Evolutionary conservation across 192 early-diverging fungal genomes (phyloP).

Genomic region (Coemansia sp.): DNA sequence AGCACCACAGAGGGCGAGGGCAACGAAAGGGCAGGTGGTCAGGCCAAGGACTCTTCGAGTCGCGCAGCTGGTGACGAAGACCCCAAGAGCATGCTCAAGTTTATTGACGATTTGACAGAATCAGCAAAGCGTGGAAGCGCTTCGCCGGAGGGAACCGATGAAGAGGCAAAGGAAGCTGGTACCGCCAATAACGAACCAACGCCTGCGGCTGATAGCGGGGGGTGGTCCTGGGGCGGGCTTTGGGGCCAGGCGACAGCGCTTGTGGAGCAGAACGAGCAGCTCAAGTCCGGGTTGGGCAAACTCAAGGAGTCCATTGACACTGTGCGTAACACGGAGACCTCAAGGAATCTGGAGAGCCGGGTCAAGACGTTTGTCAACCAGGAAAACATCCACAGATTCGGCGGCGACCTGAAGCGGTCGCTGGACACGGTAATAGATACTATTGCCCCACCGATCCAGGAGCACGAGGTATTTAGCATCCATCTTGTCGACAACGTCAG

Average conservation of each 20-base stretch:
- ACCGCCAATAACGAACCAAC: background rate
- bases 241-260: conserved; percentile 48
- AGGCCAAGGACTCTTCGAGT: background rate
- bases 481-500: conserved; percentile 37
- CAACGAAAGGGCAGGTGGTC: conserved; percentile 1
- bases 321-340: conserved; percentile 43
- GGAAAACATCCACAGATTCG: conserved; percentile 40
- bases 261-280: conserved; percentile 49
- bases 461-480: conserved; percentile 51
- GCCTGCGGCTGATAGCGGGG: background rate
- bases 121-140: conserved; percentile 43
- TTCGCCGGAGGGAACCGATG: conserved; percentile 5
- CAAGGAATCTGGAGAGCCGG: conserved; percentile 33
- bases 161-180: background rate
- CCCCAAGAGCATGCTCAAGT: conserved; percentile 46
- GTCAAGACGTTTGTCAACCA: conserved; percentile 41
- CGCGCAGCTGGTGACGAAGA: conserved; percentile 13
- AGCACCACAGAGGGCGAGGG: conserved; percentile 9
- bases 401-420: conserved; percentile 43
- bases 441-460: conserved; percentile 53
- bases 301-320: conserved; percentile 47
- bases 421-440: conserved; percentile 54
- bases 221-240: conserved; percentile 56
- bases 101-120: conserved; percentile 53
- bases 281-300: conserved; percentile 42